A percentile compares a stretch with the other conserved stretches of the same genome.
These are phyloP conservation scores for Fusarium camptoceras DNA, from an alignment of 2,329 filamentous ascomycete species.

Conservation along the genomic window DNA sequence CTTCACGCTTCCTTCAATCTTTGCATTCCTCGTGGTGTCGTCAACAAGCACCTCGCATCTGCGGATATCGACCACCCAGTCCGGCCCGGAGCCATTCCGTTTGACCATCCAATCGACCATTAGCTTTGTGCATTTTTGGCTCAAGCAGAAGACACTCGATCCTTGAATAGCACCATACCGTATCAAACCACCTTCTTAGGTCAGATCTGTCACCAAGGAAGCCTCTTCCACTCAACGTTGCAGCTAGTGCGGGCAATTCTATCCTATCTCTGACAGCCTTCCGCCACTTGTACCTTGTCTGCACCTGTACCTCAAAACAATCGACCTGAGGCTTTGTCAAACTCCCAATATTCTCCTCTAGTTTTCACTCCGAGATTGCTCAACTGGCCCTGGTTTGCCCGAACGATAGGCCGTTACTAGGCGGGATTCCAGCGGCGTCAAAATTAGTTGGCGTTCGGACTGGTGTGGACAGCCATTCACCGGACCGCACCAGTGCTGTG, in stretches of 20 bases:
- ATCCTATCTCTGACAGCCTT: constrained; percentile 6
- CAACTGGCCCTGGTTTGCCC: background rate
- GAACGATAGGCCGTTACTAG: constrained; percentile 12
- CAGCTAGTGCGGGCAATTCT: background rate
- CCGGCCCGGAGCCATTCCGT: background rate
- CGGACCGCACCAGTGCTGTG: constrained; percentile 7
- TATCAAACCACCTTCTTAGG: background rate
- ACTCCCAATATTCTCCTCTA: background rate
- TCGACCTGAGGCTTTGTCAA: constrained; percentile 3
- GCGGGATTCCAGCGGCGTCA: constrained; percentile 7
- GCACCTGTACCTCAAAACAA: constrained; percentile 1
- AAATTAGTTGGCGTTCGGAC: constrained; percentile 13
- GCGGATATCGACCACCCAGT: background rate
- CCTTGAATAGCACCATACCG: background rate
- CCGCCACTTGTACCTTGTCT: background rate
- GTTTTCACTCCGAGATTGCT: background rate
- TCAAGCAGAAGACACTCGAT: background rate
- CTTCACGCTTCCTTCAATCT: background rate
- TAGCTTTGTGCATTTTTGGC: background rate
- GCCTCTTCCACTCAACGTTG: background rate
- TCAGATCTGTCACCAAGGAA: constrained; percentile 1
- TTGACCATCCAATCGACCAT: background rate
- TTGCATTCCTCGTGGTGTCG: constrained; percentile 1
- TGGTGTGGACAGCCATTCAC: constrained; percentile 10
- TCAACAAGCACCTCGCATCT: constrained; percentile 8